Base-by-base conservation (phyloP, 2,329 filamentous ascomycete species). In the Fusarium udum region DNA sequence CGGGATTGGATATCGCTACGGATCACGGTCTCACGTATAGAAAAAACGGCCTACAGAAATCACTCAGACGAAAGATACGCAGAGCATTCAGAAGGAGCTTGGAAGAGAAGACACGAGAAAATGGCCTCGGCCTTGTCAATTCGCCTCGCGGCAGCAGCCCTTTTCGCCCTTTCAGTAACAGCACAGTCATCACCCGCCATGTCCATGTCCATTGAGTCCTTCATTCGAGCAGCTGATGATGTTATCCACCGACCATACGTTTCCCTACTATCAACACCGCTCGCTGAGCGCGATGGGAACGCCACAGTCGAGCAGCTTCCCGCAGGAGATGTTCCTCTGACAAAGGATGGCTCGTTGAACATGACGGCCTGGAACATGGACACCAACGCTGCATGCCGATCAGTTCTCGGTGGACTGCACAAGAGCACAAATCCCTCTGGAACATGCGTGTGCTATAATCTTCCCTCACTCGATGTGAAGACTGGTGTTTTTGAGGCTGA, bases 381-480 rank as follows among this genome's bases (percentile, higher is more conserved):
- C 48, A 92, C 89, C 13, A 84, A 85, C 37, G 77, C 83, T 16
- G 91, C 91, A 28, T 96, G 93, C 81, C 83, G 83, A 49, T 77
- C 83, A 28, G 86, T 88, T 14, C 84, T 96, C 24, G 80, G 81
- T 6, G 79, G 82, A 32, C 85, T 94, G 55, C 84, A 85, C 20
- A 84, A 86, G 67, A 88, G 90, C 46, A 87, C 88, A 31, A 95
- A 95, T 74, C 92, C 92, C 10, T 92, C 92, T 15, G 94, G 94
- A 57, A 89, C 94, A 53, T 92, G 92, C 66, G 89, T 93, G 53
- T 97, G 94, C 87, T 96, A 95, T 84, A 97, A 96, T 80, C 82
- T 97, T 31, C 91, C 92, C 1, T 89, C 89, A 43, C 87, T 94
- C 64, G 88, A 95, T 82, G 89, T 88, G 75, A 81, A 82, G 9